Percentiles rank a stretch among this genome's conserved stretches.
Conservation (phyloP, 495 filamentous ascomycete genomes). For the Peziza echinospora region DNA sequence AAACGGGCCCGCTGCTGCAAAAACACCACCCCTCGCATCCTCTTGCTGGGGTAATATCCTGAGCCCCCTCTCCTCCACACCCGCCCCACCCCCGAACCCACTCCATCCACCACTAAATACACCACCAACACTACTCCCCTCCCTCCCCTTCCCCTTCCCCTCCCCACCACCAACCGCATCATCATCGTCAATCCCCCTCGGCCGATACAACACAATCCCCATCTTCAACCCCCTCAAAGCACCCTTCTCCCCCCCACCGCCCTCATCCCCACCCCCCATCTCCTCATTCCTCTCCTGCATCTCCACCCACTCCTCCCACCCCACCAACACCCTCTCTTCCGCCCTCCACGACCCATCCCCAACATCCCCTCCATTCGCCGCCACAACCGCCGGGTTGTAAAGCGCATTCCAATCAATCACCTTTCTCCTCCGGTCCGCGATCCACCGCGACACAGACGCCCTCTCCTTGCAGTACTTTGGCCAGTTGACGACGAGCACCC, state of each 20-base stretch:
- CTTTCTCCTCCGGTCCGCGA: background rate
- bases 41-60: too few species aligned
- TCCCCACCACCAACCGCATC: too few species aligned
- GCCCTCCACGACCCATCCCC: background rate
- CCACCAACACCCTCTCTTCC: background rate
- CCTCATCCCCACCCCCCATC: background rate
- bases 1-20: too few species aligned
- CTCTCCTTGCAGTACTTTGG: background rate
- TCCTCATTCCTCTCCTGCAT: background rate
- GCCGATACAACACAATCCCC: too few species aligned
- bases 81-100: too few species aligned
- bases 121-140: too few species aligned
- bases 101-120: too few species aligned
- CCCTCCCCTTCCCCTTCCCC: too few species aligned
- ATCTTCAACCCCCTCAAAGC: background rate
- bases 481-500: background rate
- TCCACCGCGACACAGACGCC: background rate
- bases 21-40: too few species aligned
- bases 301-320: background rate
- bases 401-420: background rate
- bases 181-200: too few species aligned
- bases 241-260: background rate
- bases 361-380: background rate
- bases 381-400: background rate
- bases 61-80: too few species aligned